Conservation (phyloP, 2,329 filamentous ascomycete genomes). For the Fusarium annulatum region DNA sequence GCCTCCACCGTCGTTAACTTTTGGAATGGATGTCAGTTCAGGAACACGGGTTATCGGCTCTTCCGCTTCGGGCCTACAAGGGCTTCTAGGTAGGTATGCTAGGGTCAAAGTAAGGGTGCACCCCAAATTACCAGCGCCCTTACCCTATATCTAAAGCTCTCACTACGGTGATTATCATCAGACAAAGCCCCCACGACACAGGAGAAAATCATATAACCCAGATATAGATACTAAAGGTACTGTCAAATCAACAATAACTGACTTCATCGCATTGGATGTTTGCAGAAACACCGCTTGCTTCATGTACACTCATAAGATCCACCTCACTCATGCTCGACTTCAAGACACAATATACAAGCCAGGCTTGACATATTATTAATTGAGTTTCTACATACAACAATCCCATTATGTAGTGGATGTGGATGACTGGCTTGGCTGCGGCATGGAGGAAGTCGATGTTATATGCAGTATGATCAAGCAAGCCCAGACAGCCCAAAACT, state of each 20-base stretch:
- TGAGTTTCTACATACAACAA: slow-evolving; percentile 31
- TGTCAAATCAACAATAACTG: neutral
- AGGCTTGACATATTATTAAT: slow-evolving; percentile 36
- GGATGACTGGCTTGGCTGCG: neutral
- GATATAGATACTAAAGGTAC: neutral
- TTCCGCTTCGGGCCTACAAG: slow-evolving; percentile 7
- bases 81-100: neutral
- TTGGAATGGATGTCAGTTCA: slow-evolving; percentile 18
- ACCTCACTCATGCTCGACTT: neutral
- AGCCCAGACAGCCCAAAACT: slow-evolving; percentile 11
- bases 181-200: neutral
- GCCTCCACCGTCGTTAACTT: slow-evolving; percentile 7
- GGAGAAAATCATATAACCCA: neutral
- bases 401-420: neutral
- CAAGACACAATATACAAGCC: neutral
- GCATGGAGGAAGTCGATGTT: slow-evolving; percentile 12
- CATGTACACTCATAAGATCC: neutral
- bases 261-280: neutral
- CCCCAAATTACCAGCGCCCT: neutral
- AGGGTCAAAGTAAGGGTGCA: neutral
- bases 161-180: neutral
- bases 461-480: slow-evolving; percentile 3
- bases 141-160: neutral
- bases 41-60: slow-evolving; percentile 10
- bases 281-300: neutral